Conservation (phyloP, 495 filamentous ascomycete genomes). For the Talaromyces borbonicus region DNA sequence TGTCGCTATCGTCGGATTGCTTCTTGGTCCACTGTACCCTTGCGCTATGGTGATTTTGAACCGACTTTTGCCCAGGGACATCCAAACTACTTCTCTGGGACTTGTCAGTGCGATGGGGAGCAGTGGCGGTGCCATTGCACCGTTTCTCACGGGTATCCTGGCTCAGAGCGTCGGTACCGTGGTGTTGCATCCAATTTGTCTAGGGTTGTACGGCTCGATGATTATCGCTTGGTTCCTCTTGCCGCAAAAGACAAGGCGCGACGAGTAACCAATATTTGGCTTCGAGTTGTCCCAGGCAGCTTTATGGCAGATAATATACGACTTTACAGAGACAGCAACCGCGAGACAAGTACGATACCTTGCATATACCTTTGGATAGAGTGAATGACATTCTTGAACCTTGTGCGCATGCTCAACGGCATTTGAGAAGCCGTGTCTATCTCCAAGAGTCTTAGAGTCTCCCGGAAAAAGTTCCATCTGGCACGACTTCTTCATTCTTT, state of each 20-base stretch:
- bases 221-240: slow-evolving; percentile 46
- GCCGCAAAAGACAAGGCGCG: slow-evolving; percentile 9
- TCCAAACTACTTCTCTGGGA: slow-evolving; percentile 58
- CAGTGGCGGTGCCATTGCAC: slow-evolving; percentile 62
- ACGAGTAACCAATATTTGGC: not conserved
- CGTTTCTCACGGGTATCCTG: slow-evolving; percentile 63
- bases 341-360: too few relatives aligned
- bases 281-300: too few relatives aligned
- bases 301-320: too few relatives aligned
- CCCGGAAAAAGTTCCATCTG: too few relatives aligned
- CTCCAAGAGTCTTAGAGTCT: too few relatives aligned
- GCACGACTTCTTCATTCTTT: too few relatives aligned
- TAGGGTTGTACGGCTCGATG: slow-evolving; percentile 64
- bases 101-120: slow-evolving; percentile 66
- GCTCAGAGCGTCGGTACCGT: slow-evolving; percentile 60
- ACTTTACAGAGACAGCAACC: too few relatives aligned
- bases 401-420: too few relatives aligned
- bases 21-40: slow-evolving; percentile 72
- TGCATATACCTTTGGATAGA: too few relatives aligned
- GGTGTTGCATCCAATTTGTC: slow-evolving; percentile 62
- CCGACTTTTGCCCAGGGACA: slow-evolving; percentile 45
- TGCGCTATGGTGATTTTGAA: slow-evolving; percentile 60
- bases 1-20: slow-evolving; percentile 59
- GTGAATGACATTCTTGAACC: too few relatives aligned
- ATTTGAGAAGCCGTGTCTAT: too few relatives aligned